phyloP scores from a whole-genome alignment of 2,329 filamentous ascomycete genomes.

The Ceratocystis albifundus region DNA sequence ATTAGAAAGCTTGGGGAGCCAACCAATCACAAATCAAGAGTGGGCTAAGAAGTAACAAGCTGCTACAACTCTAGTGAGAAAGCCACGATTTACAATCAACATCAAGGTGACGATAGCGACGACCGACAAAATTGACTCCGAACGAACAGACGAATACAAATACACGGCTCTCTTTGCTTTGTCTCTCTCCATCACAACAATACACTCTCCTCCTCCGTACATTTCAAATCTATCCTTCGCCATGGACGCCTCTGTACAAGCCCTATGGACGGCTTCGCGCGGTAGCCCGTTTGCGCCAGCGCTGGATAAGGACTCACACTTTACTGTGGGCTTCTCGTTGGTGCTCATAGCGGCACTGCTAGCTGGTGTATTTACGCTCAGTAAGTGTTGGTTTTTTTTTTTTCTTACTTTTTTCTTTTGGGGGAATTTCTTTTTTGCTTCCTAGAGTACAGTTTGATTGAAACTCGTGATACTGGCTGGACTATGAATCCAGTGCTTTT shows the following conservation, averaged over 20 bases:
- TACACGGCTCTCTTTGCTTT: background rate
- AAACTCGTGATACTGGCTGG: too few relatives aligned
- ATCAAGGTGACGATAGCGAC: background rate
- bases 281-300: constrained; percentile 72
- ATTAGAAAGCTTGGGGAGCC: background rate
- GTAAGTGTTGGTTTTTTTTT: too few relatives aligned
- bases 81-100: constrained; percentile 1
- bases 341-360: constrained; percentile 61
- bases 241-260: constrained; percentile 71
- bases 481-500: too few relatives aligned
- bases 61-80: background rate
- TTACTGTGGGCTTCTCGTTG: constrained; percentile 66
- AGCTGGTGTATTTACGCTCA: constrained; percentile 72
- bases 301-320: constrained; percentile 72
- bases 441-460: background rate
- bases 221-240: background rate
- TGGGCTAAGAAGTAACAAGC: background rate
- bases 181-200: background rate
- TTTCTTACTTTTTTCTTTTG: background rate
- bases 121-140: background rate
- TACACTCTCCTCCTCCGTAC: background rate
- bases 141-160: background rate
- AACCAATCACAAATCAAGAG: background rate
- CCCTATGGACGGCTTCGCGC: constrained; percentile 88
- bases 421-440: background rate